These are phyloP conservation scores for Corylus avellana DNA, from an alignment of 306 rosid genomes.

Conservation along the genomic window DNA sequence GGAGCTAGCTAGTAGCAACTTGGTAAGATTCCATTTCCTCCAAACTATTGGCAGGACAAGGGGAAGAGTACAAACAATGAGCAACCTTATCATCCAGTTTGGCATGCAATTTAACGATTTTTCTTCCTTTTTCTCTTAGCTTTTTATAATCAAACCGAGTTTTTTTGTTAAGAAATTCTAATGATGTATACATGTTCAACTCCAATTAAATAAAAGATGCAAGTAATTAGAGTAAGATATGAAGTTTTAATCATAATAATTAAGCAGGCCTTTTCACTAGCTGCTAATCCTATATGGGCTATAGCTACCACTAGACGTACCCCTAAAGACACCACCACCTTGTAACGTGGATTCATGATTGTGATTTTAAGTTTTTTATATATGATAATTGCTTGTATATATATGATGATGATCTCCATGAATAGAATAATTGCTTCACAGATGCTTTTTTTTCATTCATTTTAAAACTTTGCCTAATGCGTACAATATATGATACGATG, in stretches of 20 bases:
- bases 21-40: neutral
- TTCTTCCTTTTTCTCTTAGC: neutral
- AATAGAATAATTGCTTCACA: neutral
- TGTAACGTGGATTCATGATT: neutral
- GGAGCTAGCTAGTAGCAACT: neutral
- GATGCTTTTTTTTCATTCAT: neutral
- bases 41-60: neutral
- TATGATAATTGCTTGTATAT: neutral
- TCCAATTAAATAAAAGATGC: too few species aligned
- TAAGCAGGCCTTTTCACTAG: too few species aligned
- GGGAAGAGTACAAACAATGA: constrained; percentile 5
- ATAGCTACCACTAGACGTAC: too few species aligned
- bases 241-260: too few species aligned
- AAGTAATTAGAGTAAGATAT: too few species aligned
- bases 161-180: too few species aligned
- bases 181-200: too few species aligned
- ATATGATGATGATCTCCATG: neutral
- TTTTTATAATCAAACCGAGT: too few species aligned
- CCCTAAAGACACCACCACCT: too few species aligned
- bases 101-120: neutral
- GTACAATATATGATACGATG: too few species aligned
- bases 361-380: neutral
- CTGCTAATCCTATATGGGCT: too few species aligned
- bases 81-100: constrained; percentile 2
- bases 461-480: neutral